Evolutionary conservation across 140 eudicot species (phyloP).

Genomic region (Oenanthe javanica): DNA sequence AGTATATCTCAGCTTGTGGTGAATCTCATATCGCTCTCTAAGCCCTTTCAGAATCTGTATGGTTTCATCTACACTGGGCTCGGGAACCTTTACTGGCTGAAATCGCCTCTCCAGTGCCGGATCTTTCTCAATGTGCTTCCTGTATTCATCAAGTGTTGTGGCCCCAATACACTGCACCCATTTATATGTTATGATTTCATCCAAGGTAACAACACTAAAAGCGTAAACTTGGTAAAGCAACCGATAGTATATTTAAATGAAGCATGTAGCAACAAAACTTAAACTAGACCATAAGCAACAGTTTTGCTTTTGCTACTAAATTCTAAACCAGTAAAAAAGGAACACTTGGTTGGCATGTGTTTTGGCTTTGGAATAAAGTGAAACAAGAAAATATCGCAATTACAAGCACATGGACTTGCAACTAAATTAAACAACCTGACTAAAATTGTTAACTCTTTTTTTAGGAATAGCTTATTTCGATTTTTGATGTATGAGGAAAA

Average conservation of each 20-base stretch:
- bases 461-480: too few relatives aligned
- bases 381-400: too few relatives aligned
- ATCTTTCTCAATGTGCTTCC: conserved; percentile 96
- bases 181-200: neutral
- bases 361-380: neutral
- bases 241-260: neutral
- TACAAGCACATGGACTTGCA: neutral
- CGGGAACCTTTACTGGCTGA: conserved; percentile 98
- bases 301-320: neutral
- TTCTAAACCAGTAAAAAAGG: neutral
- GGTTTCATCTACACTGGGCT: conserved; percentile 88
- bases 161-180: conserved; percentile 87
- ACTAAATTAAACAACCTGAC: neutral
- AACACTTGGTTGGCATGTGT: neutral
- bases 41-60: conserved; percentile 80
- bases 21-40: conserved; percentile 89
- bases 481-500: too few relatives aligned
- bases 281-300: neutral
- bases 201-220: neutral
- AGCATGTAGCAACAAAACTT: neutral
- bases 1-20: conserved; percentile 93
- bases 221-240: neutral
- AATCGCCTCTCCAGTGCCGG: conserved; percentile 91
- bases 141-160: conserved; percentile 92
- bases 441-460: too few relatives aligned